Conservation (phyloP, 106 monocot species). For the Vanilla planifolia region DNA sequence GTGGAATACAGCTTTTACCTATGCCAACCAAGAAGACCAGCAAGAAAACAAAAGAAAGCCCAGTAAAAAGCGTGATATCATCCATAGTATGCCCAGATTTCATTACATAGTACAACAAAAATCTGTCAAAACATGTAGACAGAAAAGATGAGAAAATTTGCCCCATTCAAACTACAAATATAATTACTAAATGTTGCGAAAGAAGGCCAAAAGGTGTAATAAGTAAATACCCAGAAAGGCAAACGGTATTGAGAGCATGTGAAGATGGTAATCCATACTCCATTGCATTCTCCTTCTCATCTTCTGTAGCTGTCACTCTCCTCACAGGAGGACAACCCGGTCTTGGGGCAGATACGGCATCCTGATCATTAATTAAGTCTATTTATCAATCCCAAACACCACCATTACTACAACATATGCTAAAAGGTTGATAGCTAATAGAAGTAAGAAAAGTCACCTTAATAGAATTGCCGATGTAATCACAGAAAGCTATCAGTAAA, state of each 20-base stretch:
- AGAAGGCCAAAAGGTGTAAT: no score
- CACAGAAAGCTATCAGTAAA: conserved; percentile 78
- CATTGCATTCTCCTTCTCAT: conserved; percentile 85
- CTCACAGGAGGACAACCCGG: conserved; percentile 87
- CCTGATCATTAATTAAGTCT: conserved; percentile 29
- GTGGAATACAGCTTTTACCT: no score
- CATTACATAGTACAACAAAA: conserved; percentile 54
- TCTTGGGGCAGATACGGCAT: conserved; percentile 72
- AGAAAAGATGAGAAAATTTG: neutral
- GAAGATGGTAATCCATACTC: conserved; percentile 90
- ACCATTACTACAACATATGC: neutral
- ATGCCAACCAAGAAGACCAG: conserved; percentile 37
- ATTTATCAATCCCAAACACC: neutral
- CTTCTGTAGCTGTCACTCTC: conserved; percentile 59
- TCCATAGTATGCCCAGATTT: conserved; percentile 19
- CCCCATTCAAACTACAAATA: no score
- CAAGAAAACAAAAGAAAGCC: conserved; percentile 22
- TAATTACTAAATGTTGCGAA: no score
- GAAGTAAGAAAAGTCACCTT: conserved; percentile 36
- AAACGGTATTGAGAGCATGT: conserved; percentile 81
- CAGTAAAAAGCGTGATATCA: conserved; percentile 8
- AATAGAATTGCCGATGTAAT: conserved; percentile 62
- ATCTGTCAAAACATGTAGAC: conserved; percentile 32
- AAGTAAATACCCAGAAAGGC: conserved; percentile 58
- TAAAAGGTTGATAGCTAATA: neutral